Percentiles rank a stretch among this genome's conserved stretches.
These are phyloP conservation scores for Shiraia sp. DNA, from an alignment of 2,329 filamentous ascomycete species.

Conservation along the genomic window DNA sequence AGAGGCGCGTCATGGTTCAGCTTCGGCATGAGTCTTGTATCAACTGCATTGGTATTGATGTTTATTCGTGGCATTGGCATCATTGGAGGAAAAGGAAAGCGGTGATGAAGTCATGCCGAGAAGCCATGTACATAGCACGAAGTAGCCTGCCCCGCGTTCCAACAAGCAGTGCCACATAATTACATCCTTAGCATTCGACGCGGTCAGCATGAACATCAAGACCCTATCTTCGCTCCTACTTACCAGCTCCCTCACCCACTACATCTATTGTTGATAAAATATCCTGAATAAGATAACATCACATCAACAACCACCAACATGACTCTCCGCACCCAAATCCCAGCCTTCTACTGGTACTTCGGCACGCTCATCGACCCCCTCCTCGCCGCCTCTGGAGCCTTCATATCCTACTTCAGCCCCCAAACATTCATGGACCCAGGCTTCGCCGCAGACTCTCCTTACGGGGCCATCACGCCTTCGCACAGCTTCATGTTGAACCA, in stretches of 20 bases:
- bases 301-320: not conserved
- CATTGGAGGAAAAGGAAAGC: constrained; percentile 14
- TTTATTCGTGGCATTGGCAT: constrained; percentile 29
- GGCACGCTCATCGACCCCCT: constrained; percentile 8
- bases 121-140: no score
- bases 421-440: constrained; percentile 1
- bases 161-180: not conserved
- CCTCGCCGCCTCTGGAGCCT: constrained; percentile 2
- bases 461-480: constrained; percentile 4
- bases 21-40: constrained; percentile 41
- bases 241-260: not conserved
- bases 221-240: not conserved
- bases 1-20: constrained; percentile 47
- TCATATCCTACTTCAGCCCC: constrained; percentile 5
- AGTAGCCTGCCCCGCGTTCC: no score
- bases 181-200: not conserved
- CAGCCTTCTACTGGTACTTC: constrained; percentile 7
- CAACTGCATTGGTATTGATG: constrained; percentile 37
- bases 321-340: constrained; percentile 1
- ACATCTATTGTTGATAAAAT: no score
- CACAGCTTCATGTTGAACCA: constrained; percentile 8
- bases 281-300: no score
- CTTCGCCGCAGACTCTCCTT: constrained; percentile 2
- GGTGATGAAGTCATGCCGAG: no score
- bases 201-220: no score